Conservation (phyloP, 73 alveolate genomes). For the Paramecium sexaurelia region DNA sequence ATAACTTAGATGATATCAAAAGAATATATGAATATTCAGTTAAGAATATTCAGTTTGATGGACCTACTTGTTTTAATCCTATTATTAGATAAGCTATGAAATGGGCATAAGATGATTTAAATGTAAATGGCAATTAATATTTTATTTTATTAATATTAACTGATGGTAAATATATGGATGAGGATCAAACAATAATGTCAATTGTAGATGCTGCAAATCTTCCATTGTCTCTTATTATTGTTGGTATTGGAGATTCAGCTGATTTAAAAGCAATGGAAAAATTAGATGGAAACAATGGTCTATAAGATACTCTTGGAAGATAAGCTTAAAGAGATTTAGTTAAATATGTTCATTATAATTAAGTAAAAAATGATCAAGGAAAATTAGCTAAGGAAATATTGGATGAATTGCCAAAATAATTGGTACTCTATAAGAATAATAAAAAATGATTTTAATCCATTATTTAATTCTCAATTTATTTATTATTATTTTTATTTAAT, state of each 20-base stretch:
- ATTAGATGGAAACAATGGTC: conserved; percentile 64
- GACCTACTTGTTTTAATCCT: conserved; percentile 62
- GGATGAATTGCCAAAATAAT: conserved; percentile 68
- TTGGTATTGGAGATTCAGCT: conserved; percentile 75
- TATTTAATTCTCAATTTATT: neutral
- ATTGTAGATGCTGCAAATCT: conserved; percentile 58
- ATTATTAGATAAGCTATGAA: conserved; percentile 21
- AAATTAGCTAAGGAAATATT: conserved; percentile 61
- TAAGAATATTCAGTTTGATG: conserved; percentile 1
- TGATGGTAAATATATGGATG: conserved; percentile 59
- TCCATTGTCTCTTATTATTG: conserved; percentile 70
- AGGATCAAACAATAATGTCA: conserved; percentile 4
- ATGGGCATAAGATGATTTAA: neutral
- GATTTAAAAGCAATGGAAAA: conserved; percentile 65
- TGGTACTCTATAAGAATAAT: neutral
- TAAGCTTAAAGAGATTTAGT: conserved; percentile 69
- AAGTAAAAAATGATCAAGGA: conserved; percentile 52
- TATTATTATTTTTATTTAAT: neutral
- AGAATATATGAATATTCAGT: conserved; percentile 75
- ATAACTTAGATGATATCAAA: conserved; percentile 77
- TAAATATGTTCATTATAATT: conserved; percentile 68
- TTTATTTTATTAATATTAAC: conserved; percentile 45
- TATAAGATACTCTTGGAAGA: conserved; percentile 52
- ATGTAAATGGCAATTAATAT: conserved; percentile 26
- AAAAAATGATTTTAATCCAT: neutral